Evolutionary conservation across 306 rosid genomes (phyloP).

Genomic region (Bauhinia variegata): DNA sequence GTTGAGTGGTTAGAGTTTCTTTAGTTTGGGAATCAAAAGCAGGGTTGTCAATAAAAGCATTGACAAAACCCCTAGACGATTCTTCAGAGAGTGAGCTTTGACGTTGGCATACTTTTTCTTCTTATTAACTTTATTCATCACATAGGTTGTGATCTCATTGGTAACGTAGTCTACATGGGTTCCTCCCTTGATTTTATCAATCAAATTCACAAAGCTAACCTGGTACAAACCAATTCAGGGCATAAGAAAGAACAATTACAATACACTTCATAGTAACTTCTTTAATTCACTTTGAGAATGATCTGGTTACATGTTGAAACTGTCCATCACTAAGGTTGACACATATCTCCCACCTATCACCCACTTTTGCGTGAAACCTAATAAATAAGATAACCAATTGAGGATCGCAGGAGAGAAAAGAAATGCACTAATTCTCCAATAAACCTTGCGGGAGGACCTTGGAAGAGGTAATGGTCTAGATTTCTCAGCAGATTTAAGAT

Average conservation of each 20-base stretch:
- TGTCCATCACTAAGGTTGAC: too few species aligned
- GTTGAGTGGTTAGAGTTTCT: too few species aligned
- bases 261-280: background rate
- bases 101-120: too few species aligned
- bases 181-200: slow-evolving; percentile 67
- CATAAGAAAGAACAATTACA: slow-evolving; percentile 1
- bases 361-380: too few species aligned
- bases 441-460: slow-evolving; percentile 34
- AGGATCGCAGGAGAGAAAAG: too few species aligned
- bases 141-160: slow-evolving; percentile 55
- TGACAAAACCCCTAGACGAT: too few species aligned
- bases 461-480: slow-evolving; percentile 33
- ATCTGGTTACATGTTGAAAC: slow-evolving; percentile 55
- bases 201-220: slow-evolving; percentile 69
- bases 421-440: too few species aligned
- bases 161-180: slow-evolving; percentile 65
- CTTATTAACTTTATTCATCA: too few species aligned
- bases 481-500: slow-evolving; percentile 47
- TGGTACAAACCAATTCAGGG: slow-evolving; percentile 26
- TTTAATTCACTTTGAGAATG: background rate
- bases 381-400: too few species aligned
- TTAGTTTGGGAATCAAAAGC: too few species aligned
- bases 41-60: too few species aligned
- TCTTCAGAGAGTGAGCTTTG: too few species aligned
- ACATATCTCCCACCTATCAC: slow-evolving; percentile 27